A percentile compares a stretch with the other conserved stretches of the same genome.
Conservation (phyloP, 1,284 basidiomycete genomes). For the Apiotrichum gracile region DNA sequence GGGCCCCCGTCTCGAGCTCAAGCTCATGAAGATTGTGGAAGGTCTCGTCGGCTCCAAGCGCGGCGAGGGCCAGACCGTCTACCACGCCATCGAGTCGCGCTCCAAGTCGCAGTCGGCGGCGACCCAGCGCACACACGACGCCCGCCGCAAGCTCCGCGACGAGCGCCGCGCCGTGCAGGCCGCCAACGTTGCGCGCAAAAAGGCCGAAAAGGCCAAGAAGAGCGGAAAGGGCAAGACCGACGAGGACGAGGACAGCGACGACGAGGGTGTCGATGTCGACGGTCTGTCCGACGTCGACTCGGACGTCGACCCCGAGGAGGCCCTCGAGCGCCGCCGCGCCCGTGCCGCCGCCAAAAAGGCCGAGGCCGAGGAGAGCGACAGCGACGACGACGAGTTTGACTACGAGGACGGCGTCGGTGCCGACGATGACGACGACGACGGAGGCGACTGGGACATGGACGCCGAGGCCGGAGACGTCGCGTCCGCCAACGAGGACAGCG, state of each 20-base stretch:
- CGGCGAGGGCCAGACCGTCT: slow-evolving; percentile 75
- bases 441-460: slow-evolving; percentile 47
- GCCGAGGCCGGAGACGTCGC: slow-evolving; percentile 50
- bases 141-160: slow-evolving; percentile 65
- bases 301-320: slow-evolving; percentile 49
- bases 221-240: slow-evolving; percentile 47
- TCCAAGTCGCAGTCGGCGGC: slow-evolving; percentile 62
- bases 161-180: slow-evolving; percentile 79
- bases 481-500: slow-evolving; percentile 39
- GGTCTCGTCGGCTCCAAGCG: slow-evolving; percentile 67
- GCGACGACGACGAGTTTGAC: slow-evolving; percentile 41
- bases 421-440: slow-evolving; percentile 51
- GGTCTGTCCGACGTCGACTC: slow-evolving; percentile 38
- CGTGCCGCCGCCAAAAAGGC: slow-evolving; percentile 26
- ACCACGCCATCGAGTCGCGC: slow-evolving; percentile 78
- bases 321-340: slow-evolving; percentile 28
- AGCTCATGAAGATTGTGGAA: slow-evolving; percentile 88
- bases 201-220: slow-evolving; percentile 46
- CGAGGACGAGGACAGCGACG: slow-evolving; percentile 42
- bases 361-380: slow-evolving; percentile 31
- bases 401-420: slow-evolving; percentile 47
- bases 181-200: slow-evolving; percentile 75
- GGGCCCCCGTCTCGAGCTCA: slow-evolving; percentile 89
- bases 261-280: slow-evolving; percentile 50
- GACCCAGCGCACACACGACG: slow-evolving; percentile 67